Evolutionary conservation across 1,284 basidiomycete species (phyloP), one percentile per base, ranked within the genome.

Genomic region (Albatrellus sp.): DNA sequence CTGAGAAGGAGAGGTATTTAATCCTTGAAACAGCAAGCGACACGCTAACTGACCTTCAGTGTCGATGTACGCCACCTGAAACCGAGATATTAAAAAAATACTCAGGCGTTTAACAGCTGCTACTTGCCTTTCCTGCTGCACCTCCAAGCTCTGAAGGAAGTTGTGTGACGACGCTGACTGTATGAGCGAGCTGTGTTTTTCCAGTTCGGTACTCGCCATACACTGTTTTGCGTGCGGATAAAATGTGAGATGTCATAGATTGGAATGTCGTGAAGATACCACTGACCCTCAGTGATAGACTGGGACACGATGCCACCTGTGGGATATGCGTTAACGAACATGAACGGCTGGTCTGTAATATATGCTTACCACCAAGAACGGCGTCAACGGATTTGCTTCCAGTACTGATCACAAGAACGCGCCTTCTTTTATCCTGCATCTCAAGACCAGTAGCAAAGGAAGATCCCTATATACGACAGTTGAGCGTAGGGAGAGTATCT

Each of bases 181-280:
- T 96, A 63, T 94, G 90, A 20, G 87, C 88, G 36, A 94, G 69
- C 57, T 94, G 91, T 5, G 91, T 94, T 67, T 94, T 90, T 35
- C 87, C 87, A 0, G 88, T 90, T 16, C 85, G 75, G 58, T 79
- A 82, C 59, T 89, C 80, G 45, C 85, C 84, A 54, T 87, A 86
- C 1, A 86, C 83, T 85, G 40, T 16, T 45, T 17, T 42, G 17
- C 34, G 10, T 35, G 17, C 37, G 33, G 13, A 31, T 33, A 17
- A 20, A 17, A 12, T 8, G 19, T 10, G 3, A 17, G 17, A n/a
- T n/a, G n/a, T n/a, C 16, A 5, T 10, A 31, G 20, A 30, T 24
- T 9, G 8, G 12, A 7, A 37, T 17, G 3, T 37, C 8, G n/a
- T 1, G 10, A n/a, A 1, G n/a, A 13, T 19, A 13, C 38, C 30